Base-by-base conservation (phyloP, 805 yeast species). In the Starmerella asiatica region DNA sequence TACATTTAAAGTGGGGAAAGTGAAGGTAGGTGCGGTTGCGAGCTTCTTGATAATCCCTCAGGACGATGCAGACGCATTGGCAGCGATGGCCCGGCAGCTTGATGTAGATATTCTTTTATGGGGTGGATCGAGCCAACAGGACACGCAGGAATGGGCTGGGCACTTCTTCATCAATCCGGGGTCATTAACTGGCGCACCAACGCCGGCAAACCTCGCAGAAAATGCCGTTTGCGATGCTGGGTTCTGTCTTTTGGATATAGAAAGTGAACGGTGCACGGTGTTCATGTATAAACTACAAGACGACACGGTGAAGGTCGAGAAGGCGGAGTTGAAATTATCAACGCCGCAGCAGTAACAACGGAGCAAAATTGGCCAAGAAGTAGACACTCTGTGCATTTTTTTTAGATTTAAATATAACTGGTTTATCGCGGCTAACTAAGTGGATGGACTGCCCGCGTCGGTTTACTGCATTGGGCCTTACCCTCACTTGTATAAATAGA, bases 91-190 rank as follows among this genome's bases (percentile, higher is more conserved):
- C 1, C 69, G 98, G 44, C 84, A 84, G 60, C 68, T 86, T 67
- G 93, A 86, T 56, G 96, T 82, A 29, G 97, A 91, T 58, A 71
- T 91, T 4, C 64, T 91, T 48, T 66, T 91, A 12, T 84, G 91
- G 80, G 96, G 97, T 12, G 94, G 94, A 0, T 79, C 94, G 2
- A 94, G 84, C 56, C 73, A 75, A 48, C 93, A 84, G 4, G 97
- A 88, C 55, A 95, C 96, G 0, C 88, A 85, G 54, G 81, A 91
- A 8, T 63, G 86, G 42, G 97, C 85, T 48, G 93, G 93, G 18
- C 83, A 82, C 59, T 83, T 86, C 57, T 91, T 91, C 54, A 70
- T 91, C n/a, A 88, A 83, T 57, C 97, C 98, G 0, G 98, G 98
- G 0, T 79, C 93, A 55, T 93, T 93, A 31, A 86, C 96, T 0